Evolutionary conservation across 2,329 filamentous ascomycete species (phyloP), one percentile per base, ranked within the genome.

Genomic region (Parafenestella ontariensis): DNA sequence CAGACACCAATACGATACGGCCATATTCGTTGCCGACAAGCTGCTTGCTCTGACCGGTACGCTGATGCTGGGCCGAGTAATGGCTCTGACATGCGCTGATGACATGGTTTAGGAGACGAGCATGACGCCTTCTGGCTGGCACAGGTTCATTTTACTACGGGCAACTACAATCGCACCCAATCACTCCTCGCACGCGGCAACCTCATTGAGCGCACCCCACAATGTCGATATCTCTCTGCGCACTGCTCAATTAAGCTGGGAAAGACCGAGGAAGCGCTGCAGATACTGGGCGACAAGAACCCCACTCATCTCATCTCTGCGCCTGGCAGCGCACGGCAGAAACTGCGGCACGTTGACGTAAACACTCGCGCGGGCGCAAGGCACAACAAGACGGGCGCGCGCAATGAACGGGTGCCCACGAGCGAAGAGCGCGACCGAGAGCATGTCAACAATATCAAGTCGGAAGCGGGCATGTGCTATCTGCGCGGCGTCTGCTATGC

Each of bases 391-490:
- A 76, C 68, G 42, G 76, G 70, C 3, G 73, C 77, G 34, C 78
- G 80, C 52, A 78, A 75, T 49, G 83, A 85, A 39, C 77, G 85
- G 20, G 77, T 79, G 23, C 85, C 87, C 56, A 80, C 83, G 39
- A 84, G 81, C 61, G 86, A 89, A 70, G 82, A 88, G 69, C 77
- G 85, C 51, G 85, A 87, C 48, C 76, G 86, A 49, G 91, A 94
- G 64, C 89, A 94, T 61, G 82, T 85, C 8, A 85, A 84, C 37
- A 91, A 89, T 71, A 82, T 96, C 54, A 89, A 91, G 55, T 96
- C 95, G 67, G 94, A 99, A 78, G 95, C 95, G 0, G 92, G 90
- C 70, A 99, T 99, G 93, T 99, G 95, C 79, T 96, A 96, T 74
- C 80, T 99, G 47, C 85, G 95, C 21, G 95, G 95, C 5, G 84